Base-by-base conservation (phyloP, 495 filamentous ascomycete genomes). In the Thermochaetoides thermophila region DNA sequence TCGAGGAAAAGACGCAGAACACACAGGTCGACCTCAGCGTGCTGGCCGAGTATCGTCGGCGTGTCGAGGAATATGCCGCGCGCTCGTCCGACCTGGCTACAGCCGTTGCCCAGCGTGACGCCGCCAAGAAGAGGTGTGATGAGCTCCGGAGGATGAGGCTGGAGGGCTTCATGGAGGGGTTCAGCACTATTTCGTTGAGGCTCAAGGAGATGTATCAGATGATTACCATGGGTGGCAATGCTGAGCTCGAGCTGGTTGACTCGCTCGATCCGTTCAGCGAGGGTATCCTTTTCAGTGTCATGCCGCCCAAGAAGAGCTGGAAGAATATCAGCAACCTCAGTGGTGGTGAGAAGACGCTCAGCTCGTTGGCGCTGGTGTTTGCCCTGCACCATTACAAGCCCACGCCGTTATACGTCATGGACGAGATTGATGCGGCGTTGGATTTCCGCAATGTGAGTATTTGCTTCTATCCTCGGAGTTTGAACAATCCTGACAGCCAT, bases 191-290 rank as follows among this genome's bases (percentile, higher is more conserved):
- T 52, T 94, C 86, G n/a, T 62, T 94, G 14, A 78, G 87, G 2
- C 64, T 97, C 34, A 97, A 97, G 63, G 89, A 97, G 56, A 97
- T 97, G 89, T 97, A 97, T 61, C 89, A 96, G 57, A 95, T 97
- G 89, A 97, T 97, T 57, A 97, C 89, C 17, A 97, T 97, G 89
- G 89, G 89, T 39, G 89, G 89, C 26, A 97, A 97, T 47, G 89
- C 89, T 6, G 91, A 96, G 63, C 66, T 97, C 10, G 89, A 97
- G 53, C 74, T 97, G 17, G 89, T 97, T 14, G 89, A 97, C 56
- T 83, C 75, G 1, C 63, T 97, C 3, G 89, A 97, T 56, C 89
- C 89, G 3, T 97, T 97, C 64, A 84, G 81, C 4, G 89, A 97
- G 50, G 89, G 89, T 5, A 96, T 97, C 36, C 56, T 95, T 22